A percentile compares a stretch with the other conserved stretches of the same genome.
These are phyloP conservation scores for Zizania latifolia DNA, from an alignment of 176 grass and related monocot species.

Conservation along the genomic window DNA sequence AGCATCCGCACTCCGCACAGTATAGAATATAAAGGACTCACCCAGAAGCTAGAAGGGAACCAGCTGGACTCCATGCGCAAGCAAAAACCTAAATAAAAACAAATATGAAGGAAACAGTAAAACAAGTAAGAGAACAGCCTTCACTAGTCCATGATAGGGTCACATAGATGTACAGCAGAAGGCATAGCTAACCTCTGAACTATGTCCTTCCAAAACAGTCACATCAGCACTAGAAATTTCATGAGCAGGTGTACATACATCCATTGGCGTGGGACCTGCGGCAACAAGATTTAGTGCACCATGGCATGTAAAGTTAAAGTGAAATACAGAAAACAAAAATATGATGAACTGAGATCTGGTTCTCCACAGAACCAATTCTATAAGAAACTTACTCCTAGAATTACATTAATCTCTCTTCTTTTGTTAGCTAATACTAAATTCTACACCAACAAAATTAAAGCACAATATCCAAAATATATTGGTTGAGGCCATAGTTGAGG, in stretches of 20 bases:
- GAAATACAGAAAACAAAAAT: neutral
- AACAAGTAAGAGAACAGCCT: neutral
- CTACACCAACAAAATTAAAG: neutral
- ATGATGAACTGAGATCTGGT: neutral
- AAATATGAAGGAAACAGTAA: conserved; percentile 33
- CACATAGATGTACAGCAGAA: conserved; percentile 11
- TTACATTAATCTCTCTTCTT: neutral
- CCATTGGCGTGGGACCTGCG: conserved; percentile 68
- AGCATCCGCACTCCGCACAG: neutral
- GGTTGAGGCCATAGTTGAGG: too few species aligned
- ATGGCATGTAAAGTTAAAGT: neutral
- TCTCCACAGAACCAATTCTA: neutral
- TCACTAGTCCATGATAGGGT: neutral
- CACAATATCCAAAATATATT: neutral
- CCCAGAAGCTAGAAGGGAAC: conserved; percentile 97
- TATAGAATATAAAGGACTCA: conserved; percentile 31
- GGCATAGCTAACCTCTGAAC: conserved; percentile 61
- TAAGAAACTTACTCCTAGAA: neutral
- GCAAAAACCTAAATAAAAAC: conserved; percentile 71
- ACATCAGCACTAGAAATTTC: conserved; percentile 83
- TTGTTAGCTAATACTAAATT: neutral
- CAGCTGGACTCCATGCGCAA: conserved; percentile 96
- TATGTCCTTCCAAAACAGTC: conserved; percentile 92
- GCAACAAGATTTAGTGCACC: conserved; percentile 6
- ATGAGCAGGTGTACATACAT: conserved; percentile 41